phyloP scores from a whole-genome alignment of 2,329 filamentous ascomycete genomes.

The Trichoderma aggressivum region DNA sequence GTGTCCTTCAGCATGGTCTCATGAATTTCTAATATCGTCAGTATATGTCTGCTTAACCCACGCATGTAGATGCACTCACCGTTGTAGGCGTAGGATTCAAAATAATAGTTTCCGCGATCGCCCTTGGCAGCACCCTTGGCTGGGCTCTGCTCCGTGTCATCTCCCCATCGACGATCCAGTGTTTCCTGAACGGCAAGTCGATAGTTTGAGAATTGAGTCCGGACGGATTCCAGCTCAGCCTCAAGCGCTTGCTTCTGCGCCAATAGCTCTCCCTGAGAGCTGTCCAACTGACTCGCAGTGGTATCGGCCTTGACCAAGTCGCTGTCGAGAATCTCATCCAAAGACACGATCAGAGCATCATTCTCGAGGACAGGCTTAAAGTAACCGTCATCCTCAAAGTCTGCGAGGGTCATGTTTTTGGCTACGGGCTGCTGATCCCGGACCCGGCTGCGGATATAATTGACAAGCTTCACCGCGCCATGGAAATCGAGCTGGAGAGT shows the following conservation, averaged over 20 bases:
- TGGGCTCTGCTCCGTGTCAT: slow-evolving; percentile 42
- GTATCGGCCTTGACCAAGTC: slow-evolving; percentile 40
- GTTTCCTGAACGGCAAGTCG: slow-evolving; percentile 63
- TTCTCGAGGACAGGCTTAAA: slow-evolving; percentile 83
- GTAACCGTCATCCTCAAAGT: slow-evolving; percentile 75
- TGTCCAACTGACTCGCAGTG: slow-evolving; percentile 11
- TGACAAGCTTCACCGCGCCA: slow-evolving; percentile 70
- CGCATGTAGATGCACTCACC: slow-evolving; percentile 42
- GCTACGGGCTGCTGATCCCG: slow-evolving; percentile 47
- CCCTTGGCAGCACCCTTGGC: slow-evolving; percentile 28
- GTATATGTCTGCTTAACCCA: not conserved
- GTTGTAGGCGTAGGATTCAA: slow-evolving; percentile 60
- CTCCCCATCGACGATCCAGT: slow-evolving; percentile 62
- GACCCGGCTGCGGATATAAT: slow-evolving; percentile 56
- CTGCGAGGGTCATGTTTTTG: slow-evolving; percentile 55
- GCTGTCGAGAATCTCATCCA: slow-evolving; percentile 67
- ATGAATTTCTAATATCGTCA: slow-evolving; percentile 65
- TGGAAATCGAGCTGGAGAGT: slow-evolving; percentile 65
- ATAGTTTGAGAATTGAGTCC: slow-evolving; percentile 62
- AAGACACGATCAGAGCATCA: slow-evolving; percentile 80
- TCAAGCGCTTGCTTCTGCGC: slow-evolving; percentile 56
- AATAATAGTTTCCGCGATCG: slow-evolving; percentile 45
- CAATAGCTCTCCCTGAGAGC: slow-evolving; percentile 37
- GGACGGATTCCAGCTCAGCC: slow-evolving; percentile 57
- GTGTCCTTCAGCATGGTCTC: slow-evolving; percentile 93